Conservation (phyloP, 2,329 filamentous ascomycete species). For the Talaromyces sp. region DNA sequence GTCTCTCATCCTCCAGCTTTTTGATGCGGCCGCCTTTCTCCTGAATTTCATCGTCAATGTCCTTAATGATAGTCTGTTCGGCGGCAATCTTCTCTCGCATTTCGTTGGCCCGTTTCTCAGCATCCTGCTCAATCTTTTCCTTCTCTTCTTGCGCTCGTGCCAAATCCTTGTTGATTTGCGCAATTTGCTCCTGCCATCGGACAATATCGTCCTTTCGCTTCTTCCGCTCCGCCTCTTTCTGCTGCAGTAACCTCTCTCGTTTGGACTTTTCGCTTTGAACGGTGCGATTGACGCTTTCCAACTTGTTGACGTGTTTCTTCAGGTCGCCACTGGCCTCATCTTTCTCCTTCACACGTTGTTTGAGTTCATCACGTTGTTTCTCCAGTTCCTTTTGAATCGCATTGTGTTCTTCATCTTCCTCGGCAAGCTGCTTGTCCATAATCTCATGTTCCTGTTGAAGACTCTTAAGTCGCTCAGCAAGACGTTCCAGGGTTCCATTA, state of each 20-base stretch:
- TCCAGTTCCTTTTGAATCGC: slow-evolving; percentile 66
- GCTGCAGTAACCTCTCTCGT: slow-evolving; percentile 65
- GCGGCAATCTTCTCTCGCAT: slow-evolving; percentile 46
- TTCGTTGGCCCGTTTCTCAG: slow-evolving; percentile 41
- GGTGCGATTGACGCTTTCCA: slow-evolving; percentile 77
- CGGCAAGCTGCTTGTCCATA: slow-evolving; percentile 63
- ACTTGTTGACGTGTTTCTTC: slow-evolving; percentile 73
- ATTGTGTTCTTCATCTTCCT: slow-evolving; percentile 69
- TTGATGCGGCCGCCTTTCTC: slow-evolving; percentile 62
- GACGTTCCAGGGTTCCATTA: slow-evolving; percentile 68
- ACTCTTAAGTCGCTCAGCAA: slow-evolving; percentile 77
- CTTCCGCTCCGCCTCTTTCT: slow-evolving; percentile 60
- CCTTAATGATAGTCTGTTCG: slow-evolving; percentile 52
- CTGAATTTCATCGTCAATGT: slow-evolving; percentile 61
- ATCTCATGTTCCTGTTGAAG: slow-evolving; percentile 84
- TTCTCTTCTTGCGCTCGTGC: slow-evolving; percentile 47
- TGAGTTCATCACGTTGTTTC: slow-evolving; percentile 76
- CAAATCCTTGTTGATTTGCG: slow-evolving; percentile 52
- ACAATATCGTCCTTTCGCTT: slow-evolving; percentile 61
- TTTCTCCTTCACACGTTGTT: slow-evolving; percentile 77
- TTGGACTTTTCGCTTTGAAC: slow-evolving; percentile 76
- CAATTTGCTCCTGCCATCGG: slow-evolving; percentile 57
- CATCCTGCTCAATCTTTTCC: slow-evolving; percentile 41
- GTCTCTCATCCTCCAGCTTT: slow-evolving; percentile 59
- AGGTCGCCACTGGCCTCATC: slow-evolving; percentile 85